phyloP scores from a whole-genome alignment of 2,329 filamentous ascomycete genomes.

The Esteya vermicola region DNA sequence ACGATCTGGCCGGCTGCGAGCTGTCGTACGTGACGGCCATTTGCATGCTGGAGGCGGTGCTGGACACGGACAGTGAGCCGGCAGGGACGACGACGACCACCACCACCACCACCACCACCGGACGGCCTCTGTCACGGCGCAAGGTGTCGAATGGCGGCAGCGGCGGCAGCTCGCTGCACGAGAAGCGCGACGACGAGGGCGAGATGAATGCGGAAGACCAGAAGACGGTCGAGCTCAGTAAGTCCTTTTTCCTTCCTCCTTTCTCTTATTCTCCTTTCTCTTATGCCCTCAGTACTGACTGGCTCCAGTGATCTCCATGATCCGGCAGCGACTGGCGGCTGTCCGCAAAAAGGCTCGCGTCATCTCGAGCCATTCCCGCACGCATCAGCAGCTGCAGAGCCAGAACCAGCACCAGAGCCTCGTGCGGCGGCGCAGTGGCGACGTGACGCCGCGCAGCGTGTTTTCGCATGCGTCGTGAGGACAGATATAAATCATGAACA shows the following conservation, averaged over 20 bases:
- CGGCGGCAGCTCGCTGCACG: conserved; percentile 20
- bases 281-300: conserved; percentile 5
- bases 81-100: neutral
- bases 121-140: conserved; percentile 20
- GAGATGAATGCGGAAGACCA: conserved; percentile 56
- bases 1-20: conserved; percentile 77
- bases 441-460: conserved; percentile 39
- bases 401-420: conserved; percentile 10
- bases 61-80: conserved; percentile 63
- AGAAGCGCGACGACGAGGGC: conserved; percentile 27
- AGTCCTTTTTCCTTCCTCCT: conserved; percentile 1
- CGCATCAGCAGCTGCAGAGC: conserved; percentile 28
- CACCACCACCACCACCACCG: too few relatives aligned
- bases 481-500: neutral
- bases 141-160: conserved; percentile 14
- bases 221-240: conserved; percentile 43
- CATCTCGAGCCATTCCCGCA: conserved; percentile 43
- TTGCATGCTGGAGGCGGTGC: conserved; percentile 83
- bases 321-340: conserved; percentile 36
- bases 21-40: conserved; percentile 89
- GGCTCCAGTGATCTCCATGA: conserved; percentile 47
- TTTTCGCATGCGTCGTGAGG: conserved; percentile 27
- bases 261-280: too few relatives aligned
- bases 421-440: conserved; percentile 37
- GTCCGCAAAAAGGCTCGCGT: conserved; percentile 48